Evolutionary conservation across 352 stramenopile species (phyloP).

Genomic region (Phytophthora hybrid): DNA sequence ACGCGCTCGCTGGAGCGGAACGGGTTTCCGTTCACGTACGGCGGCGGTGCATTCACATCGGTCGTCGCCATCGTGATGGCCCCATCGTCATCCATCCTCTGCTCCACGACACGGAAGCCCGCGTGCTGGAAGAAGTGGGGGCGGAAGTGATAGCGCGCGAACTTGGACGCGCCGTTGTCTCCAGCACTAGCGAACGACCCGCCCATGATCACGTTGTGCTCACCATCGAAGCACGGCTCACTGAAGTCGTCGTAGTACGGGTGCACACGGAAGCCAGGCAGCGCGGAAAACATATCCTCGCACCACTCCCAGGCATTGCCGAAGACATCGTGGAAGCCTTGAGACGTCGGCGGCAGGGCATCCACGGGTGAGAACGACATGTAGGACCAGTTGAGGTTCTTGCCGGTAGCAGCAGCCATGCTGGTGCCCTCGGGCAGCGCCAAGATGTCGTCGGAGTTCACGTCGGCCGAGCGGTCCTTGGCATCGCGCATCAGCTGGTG

Average conservation of each 20-base stretch:
- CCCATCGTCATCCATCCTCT: conserved; percentile 74
- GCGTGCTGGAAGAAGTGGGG: conserved; percentile 98
- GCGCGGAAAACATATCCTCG: conserved; percentile 95
- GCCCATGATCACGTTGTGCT: conserved; percentile 97
- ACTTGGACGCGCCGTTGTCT: conserved; percentile 95
- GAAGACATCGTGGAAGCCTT: conserved; percentile 94
- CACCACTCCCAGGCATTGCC: conserved; percentile 98
- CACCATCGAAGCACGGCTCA: conserved; percentile 97
- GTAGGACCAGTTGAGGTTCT: conserved; percentile 95
- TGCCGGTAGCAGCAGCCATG: conserved; percentile 57
- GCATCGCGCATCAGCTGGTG: conserved; percentile 91
- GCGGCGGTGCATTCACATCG: conserved; percentile 72
- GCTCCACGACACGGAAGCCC: conserved; percentile 94
- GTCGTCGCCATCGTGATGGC: conserved; percentile 70
- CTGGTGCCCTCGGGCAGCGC: conserved; percentile 43
- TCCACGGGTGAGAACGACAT: conserved; percentile 93
- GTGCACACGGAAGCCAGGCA: conserved; percentile 93
- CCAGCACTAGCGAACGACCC: conserved; percentile 96
- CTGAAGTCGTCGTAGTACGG: conserved; percentile 98
- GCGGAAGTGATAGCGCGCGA: conserved; percentile 96
- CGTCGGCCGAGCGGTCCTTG: conserved; percentile 57
- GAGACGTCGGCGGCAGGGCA: conserved; percentile 65
- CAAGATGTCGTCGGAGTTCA: conserved; percentile 84
- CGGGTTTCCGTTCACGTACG: conserved; percentile 68
- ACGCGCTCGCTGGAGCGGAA: conserved; percentile 67